Percentiles rank a stretch among this genome's conserved stretches.
These are phyloP conservation scores for Lachnellula occidentalis DNA, from an alignment of 2,329 filamentous ascomycete species.

Conservation along the genomic window DNA sequence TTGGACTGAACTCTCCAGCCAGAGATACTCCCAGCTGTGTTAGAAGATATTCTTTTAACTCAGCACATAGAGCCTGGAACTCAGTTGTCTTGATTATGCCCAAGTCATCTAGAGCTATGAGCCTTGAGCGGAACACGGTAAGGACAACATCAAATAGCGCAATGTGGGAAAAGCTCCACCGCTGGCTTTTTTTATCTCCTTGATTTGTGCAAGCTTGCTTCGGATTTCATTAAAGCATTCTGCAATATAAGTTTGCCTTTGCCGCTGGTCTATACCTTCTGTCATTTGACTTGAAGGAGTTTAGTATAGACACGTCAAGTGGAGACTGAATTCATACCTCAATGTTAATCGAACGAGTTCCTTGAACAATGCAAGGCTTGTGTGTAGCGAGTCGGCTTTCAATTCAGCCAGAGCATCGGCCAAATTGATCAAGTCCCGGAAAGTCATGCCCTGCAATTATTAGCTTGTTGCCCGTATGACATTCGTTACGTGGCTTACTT, in stretches of 20 bases:
- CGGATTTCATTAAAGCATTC: constrained; percentile 21
- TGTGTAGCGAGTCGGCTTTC: constrained; percentile 1
- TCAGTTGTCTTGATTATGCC: constrained; percentile 19
- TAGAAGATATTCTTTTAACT: constrained; percentile 20
- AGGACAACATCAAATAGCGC: constrained; percentile 21
- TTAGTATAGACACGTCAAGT: constrained; percentile 3
- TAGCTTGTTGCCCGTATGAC: neutral
- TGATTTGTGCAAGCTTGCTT: constrained; percentile 18
- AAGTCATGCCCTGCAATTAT: constrained; percentile 30
- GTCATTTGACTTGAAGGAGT: constrained; percentile 17
- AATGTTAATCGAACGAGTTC: constrained; percentile 25
- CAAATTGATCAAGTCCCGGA: constrained; percentile 32
- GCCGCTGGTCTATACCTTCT: constrained; percentile 25
- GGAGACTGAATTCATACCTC: constrained; percentile 14
- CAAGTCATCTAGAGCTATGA: constrained; percentile 13
- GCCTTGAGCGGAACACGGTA: constrained; percentile 13
- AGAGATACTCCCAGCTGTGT: constrained; percentile 15
- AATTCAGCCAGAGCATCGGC: constrained; percentile 22
- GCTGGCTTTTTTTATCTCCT: constrained; percentile 18
- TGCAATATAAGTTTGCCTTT: constrained; percentile 22
- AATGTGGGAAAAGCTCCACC: constrained; percentile 19
- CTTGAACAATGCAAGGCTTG: constrained; percentile 20
- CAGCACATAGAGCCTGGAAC: constrained; percentile 7
- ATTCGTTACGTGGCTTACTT: constrained; percentile 24
- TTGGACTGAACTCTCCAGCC: constrained; percentile 8